A percentile compares a stretch with the other conserved stretches of the same genome.
Evolutionary conservation across 495 filamentous ascomycete species (phyloP).

Genomic region (Aspergillus mulundensis): DNA sequence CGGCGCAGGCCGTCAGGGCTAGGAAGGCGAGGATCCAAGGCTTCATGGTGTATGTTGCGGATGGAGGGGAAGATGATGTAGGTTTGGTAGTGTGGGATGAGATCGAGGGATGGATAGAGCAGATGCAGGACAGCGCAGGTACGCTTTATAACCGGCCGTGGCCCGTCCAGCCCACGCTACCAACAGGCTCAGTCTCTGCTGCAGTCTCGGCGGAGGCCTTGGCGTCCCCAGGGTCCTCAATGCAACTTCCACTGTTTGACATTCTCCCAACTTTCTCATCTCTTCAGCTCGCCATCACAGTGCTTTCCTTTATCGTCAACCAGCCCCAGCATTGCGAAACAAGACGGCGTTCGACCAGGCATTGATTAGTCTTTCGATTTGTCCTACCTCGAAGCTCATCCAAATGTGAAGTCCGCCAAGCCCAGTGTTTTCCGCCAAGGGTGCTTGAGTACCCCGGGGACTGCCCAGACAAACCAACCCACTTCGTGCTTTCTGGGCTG

Average conservation of each 20-base stretch:
- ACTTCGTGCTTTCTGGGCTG: not conserved
- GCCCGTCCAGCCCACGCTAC: not conserved
- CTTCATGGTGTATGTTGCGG: slow-evolving; percentile 18
- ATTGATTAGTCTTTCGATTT: no score
- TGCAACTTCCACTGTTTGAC: not conserved
- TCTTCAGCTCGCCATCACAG: not conserved
- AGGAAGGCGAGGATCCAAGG: slow-evolving; percentile 16
- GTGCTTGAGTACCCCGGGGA: slow-evolving; percentile 5
- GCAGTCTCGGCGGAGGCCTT: not conserved
- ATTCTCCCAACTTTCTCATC: not conserved
- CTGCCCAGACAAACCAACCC: not conserved
- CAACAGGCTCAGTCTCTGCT: no score
- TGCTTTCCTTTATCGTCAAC: not conserved
- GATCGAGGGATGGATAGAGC: not conserved
- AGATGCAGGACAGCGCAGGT: not conserved
- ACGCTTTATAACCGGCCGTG: not conserved
- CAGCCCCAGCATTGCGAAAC: not conserved
- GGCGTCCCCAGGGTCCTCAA: slow-evolving; percentile 7
- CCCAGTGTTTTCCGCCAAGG: not conserved
- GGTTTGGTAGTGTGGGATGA: not conserved
- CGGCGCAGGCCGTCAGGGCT: slow-evolving; percentile 15
- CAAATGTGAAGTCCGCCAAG: not conserved
- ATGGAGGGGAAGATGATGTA: not conserved
- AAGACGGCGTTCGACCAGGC: not conserved
- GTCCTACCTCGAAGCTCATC: not conserved